Base-by-base conservation (phyloP, 164 flowering plant species). In the Chimonanthus salicifolius region DNA sequence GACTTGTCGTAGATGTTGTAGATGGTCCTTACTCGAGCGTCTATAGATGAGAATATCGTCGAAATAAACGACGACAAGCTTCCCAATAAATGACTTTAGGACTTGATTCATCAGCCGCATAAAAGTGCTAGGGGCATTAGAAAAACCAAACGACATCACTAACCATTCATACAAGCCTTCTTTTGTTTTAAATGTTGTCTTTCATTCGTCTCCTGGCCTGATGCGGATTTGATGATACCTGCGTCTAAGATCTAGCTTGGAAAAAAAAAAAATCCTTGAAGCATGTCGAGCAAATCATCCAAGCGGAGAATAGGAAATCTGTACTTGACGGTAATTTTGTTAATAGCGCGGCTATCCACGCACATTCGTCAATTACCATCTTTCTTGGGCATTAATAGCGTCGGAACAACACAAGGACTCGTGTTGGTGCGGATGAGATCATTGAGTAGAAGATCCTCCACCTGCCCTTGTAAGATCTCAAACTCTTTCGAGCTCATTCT, bases 91-190 rank as follows among this genome's bases (percentile, higher is more conserved):
- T 7, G 74, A 68, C 7, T 69, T 46, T 3, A 69, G 1, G 11
- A 69, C 15, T n/a, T 49, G 4, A 20, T 47, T 49, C 45, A 62
- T 72, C 15, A 49, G 13, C 4, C 68, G 11, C 74, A 72, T 64
- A 7, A 72, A 72, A n/a, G 74, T 72, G 49, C 45, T 72, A 0
- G 18, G 74, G 10, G 74, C 47, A 72, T 64, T 72, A 4, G 47
- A 16, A 48, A 69, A 16, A n/a, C 65, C 9, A 7, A 62, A 62
- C 33, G 10, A 20, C n/a, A 62, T 62, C 6, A 62, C 33, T 62
- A 69, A 48, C 58, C 71, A 69, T 43, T 69, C 71, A 49, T 69
- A 69, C 6, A 69, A 48, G 4, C 58, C 71, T 18, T 33, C 33
- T 33, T 69, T 69, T 6, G 71, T 49, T 33, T 69, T 69, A n/a